Evolutionary conservation across 2,329 filamentous ascomycete genomes (phyloP), one percentile per base, ranked within the genome.

Genomic region (Ceratocystis cubensis): DNA sequence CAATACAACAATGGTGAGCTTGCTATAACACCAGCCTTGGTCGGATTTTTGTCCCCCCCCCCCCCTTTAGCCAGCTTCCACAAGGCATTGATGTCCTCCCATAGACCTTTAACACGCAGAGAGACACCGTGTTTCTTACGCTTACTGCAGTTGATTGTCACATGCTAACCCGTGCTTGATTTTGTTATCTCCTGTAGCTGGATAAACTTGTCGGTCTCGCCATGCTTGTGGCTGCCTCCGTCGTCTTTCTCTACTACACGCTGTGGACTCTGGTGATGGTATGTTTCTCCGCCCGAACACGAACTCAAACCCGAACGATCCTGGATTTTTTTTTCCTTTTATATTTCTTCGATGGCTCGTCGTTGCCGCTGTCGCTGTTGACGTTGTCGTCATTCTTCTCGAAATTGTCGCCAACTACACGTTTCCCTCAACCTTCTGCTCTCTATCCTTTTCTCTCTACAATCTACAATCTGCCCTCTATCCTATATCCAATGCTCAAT

Each of bases 221-320:
- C 82, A 85, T 85, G 83, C 81, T 85, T 76, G 82, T 84, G 82
- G 83, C 82, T 75, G 81, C 83, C 73, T 80, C 82, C 70, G 80
- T 83, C 76, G 80, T 85, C 73, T 85, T 85, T 73, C 78, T 83
- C 73, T 99, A 99, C 84, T 99, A 99, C 81, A 94, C 91, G 70
- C 84, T 96, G 77, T 99, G 94, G 94, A 96, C 94, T 33, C 83
- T 99, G 70, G 83, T 97, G 71, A 97, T 99, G 89, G 94, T 96
- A 84, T 68, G 78, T 73, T 25, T 33, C 15, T 25, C 28, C 28
- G 8, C 8, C 30, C 28, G 17, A 37, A 30, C 56, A 30, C 28
- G 15, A 64, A 50, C 64, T 65, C 67, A 63, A n/a, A 41, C 37
- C 10, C 37, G 10, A 41, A 13, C 37, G 4, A 41, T 41, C 37